These are phyloP conservation scores for Phallus indusiatus DNA, from an alignment of 768 basidiomycete species.

Conservation along the genomic window DNA sequence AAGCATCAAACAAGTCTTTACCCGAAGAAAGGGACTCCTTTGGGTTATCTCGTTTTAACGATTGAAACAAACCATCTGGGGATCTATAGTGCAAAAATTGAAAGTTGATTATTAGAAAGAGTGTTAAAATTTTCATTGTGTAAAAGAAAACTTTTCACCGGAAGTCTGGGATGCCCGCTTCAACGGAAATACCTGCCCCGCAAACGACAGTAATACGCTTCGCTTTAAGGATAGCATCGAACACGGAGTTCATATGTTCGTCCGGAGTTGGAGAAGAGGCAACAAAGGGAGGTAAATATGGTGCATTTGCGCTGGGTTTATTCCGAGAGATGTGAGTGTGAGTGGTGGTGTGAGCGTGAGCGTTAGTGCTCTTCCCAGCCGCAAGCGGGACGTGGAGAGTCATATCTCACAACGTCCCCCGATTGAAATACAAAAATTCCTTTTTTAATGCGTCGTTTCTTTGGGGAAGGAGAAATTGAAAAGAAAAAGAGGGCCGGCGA, in stretches of 20 bases:
- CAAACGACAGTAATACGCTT: constrained; percentile 79
- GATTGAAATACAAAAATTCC: too few species aligned
- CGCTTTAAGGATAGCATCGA: constrained; percentile 67
- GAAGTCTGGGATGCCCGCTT: constrained; percentile 87
- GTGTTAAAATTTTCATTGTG: neutral
- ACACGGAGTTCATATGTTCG: constrained; percentile 19
- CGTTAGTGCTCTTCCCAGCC: neutral
- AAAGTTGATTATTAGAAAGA: neutral
- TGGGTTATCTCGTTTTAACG: constrained; percentile 66
- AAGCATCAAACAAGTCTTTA: constrained; percentile 86
- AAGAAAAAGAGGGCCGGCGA: neutral
- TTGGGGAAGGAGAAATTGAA: neutral
- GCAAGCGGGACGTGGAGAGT: neutral
- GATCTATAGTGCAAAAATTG: neutral
- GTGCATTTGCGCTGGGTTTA: neutral
- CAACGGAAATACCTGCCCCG: constrained; percentile 83
- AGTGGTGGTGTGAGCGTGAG: neutral
- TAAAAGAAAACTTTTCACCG: constrained; percentile 56
- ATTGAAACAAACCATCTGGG: constrained; percentile 9
- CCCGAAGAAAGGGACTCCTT: constrained; percentile 62
- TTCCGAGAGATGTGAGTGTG: neutral
- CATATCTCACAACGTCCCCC: neutral
- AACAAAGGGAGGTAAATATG: constrained; percentile 5
- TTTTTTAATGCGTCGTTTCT: too few species aligned
- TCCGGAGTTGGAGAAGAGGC: neutral